Evolutionary conservation across 805 yeast genomes (phyloP).

Genomic region (Sugiyamaella valdiviana): DNA sequence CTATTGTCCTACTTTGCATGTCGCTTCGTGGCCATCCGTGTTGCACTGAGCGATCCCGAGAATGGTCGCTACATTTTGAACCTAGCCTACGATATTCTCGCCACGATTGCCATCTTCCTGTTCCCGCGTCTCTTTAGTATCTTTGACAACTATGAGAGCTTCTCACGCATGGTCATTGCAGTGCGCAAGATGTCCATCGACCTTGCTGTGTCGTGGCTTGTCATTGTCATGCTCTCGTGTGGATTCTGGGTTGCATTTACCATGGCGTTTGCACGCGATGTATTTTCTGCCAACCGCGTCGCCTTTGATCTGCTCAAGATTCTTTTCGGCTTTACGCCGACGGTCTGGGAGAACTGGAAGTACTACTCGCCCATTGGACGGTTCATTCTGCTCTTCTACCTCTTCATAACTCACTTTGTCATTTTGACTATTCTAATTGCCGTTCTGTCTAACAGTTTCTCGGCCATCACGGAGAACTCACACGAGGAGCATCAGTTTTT

Average conservation of each 20-base stretch:
- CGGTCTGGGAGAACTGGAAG: slow-evolving; percentile 53
- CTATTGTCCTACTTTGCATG: slow-evolving; percentile 31
- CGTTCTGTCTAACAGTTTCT: slow-evolving; percentile 39
- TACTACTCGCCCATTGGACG: slow-evolving; percentile 44
- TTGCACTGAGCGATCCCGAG: background rate
- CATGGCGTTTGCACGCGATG: slow-evolving; percentile 40
- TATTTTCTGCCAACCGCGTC: slow-evolving; percentile 38
- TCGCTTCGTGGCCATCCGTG: slow-evolving; percentile 17
- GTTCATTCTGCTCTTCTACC: slow-evolving; percentile 43
- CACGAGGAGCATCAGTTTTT: slow-evolving; percentile 35
- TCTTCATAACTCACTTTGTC: slow-evolving; percentile 50
- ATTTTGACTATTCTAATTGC: slow-evolving; percentile 51
- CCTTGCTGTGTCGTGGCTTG: slow-evolving; percentile 42
- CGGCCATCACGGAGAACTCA: slow-evolving; percentile 31
- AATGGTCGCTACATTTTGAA: slow-evolving; percentile 3
- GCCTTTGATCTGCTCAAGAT: slow-evolving; percentile 48
- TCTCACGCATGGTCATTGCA: slow-evolving; percentile 47
- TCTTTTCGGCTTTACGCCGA: slow-evolving; percentile 54
- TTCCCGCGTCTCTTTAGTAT: slow-evolving; percentile 41
- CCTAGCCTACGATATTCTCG: slow-evolving; percentile 29
- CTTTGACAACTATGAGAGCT: slow-evolving; percentile 47
- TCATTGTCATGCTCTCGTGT: slow-evolving; percentile 44
- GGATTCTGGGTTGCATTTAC: slow-evolving; percentile 54
- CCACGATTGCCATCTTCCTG: slow-evolving; percentile 42
- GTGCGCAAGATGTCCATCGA: slow-evolving; percentile 47